phyloP scores from a whole-genome alignment of 306 rosid species.

The Hippophae rhamnoides region DNA sequence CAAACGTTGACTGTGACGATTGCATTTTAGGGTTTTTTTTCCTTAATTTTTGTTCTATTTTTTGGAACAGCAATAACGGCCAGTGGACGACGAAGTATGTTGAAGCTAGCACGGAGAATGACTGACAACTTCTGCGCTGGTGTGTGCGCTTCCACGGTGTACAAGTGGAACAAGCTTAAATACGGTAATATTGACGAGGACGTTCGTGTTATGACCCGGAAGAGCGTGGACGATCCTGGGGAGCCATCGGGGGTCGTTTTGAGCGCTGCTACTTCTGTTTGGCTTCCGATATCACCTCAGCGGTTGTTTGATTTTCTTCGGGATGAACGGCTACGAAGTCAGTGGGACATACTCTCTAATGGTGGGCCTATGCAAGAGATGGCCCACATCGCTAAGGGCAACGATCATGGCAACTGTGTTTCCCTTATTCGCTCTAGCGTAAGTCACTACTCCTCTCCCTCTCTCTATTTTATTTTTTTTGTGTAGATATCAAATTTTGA shows the following conservation, averaged over 20 bases:
- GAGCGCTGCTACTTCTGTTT: constrained; percentile 88
- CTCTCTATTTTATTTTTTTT: not conserved
- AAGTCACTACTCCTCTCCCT: constrained; percentile 2
- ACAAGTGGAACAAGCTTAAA: constrained; percentile 86
- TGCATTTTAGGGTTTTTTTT: too few relatives aligned
- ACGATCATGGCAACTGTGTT: constrained; percentile 77
- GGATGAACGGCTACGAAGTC: constrained; percentile 72
- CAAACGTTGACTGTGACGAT: too few relatives aligned
- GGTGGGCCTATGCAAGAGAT: constrained; percentile 99
- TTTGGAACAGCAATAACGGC: constrained; percentile 44
- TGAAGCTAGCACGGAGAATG: constrained; percentile 92
- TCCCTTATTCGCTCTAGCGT: constrained; percentile 83
- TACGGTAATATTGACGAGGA: constrained; percentile 68
- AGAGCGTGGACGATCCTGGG: constrained; percentile 85
- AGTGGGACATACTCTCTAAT: constrained; percentile 93
- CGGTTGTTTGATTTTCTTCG: constrained; percentile 72
- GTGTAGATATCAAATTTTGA: too few relatives aligned
- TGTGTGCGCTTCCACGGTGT: constrained; percentile 83
- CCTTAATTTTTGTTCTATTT: not conserved
- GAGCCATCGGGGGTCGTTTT: constrained; percentile 96
- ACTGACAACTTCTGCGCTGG: constrained; percentile 96
- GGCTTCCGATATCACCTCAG: constrained; percentile 66
- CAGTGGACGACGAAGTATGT: constrained; percentile 77
- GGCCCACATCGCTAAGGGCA: constrained; percentile 93
- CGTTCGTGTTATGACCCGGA: constrained; percentile 85